These are phyloP conservation scores for Cylindrodendrum hubeiense DNA, from an alignment of 2,329 filamentous ascomycete genomes.

Conservation along the genomic window DNA sequence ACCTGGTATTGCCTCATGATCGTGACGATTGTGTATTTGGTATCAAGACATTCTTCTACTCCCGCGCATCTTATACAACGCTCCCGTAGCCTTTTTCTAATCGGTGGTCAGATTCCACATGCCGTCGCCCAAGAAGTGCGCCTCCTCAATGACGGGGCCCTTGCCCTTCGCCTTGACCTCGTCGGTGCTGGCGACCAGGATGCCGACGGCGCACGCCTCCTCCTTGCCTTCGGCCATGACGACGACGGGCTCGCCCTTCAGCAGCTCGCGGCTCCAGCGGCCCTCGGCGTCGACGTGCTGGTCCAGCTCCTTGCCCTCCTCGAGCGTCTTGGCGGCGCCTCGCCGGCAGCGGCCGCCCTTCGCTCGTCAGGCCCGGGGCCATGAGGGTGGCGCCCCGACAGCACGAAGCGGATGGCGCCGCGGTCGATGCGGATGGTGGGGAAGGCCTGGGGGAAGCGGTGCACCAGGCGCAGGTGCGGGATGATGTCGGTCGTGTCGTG, in stretches of 20 bases:
- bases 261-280: slow-evolving; percentile 75
- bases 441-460: slow-evolving; percentile 89
- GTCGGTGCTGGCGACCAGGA: slow-evolving; percentile 85
- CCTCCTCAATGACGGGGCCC: slow-evolving; percentile 92
- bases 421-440: slow-evolving; percentile 90
- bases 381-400: slow-evolving; percentile 95
- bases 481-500: slow-evolving; percentile 80
- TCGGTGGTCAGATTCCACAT: slow-evolving; percentile 80
- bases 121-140: slow-evolving; percentile 94
- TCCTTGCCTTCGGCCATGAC: slow-evolving; percentile 94
- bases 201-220: slow-evolving; percentile 88
- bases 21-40: slow-evolving; percentile 20
- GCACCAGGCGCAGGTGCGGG: slow-evolving; percentile 89
- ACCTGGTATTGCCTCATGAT: background rate
- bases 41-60: slow-evolving; percentile 18
- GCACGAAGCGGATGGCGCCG: slow-evolving; percentile 95
- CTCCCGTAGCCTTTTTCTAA: slow-evolving; percentile 41
- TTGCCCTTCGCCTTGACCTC: slow-evolving; percentile 96
- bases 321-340: slow-evolving; percentile 47
- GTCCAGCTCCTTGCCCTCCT: slow-evolving; percentile 58
- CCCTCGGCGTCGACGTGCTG: slow-evolving; percentile 62
- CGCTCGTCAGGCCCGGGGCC: slow-evolving; percentile 90
- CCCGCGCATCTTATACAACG: background rate
- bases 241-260: slow-evolving; percentile 86
- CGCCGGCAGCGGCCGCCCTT: slow-evolving; percentile 83